phyloP scores from a whole-genome alignment of 2,329 filamentous ascomycete species.

The Sclerotinia nivalis region DNA sequence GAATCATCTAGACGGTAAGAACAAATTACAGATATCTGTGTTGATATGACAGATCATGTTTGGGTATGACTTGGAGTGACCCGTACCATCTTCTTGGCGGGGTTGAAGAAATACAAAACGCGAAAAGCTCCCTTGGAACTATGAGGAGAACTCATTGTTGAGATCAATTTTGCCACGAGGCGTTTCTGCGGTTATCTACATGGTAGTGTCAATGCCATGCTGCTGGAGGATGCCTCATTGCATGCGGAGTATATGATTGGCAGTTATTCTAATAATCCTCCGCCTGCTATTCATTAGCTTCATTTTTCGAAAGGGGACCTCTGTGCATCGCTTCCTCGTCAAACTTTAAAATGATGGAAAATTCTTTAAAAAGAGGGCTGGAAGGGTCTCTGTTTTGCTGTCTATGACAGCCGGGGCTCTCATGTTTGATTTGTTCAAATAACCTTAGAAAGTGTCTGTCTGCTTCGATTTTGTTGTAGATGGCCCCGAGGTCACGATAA shows the following conservation, averaged over 20 bases:
- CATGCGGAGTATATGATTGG: slow-evolving; percentile 20
- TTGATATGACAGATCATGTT: slow-evolving; percentile 19
- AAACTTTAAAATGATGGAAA: background rate
- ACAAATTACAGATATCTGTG: slow-evolving; percentile 11
- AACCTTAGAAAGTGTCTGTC: slow-evolving; percentile 10
- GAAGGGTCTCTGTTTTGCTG: background rate
- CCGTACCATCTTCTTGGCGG: slow-evolving; percentile 16
- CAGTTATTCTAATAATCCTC: slow-evolving; percentile 24
- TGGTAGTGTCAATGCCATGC: slow-evolving; percentile 23
- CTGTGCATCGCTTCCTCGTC: background rate
- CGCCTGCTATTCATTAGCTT: slow-evolving; percentile 29
- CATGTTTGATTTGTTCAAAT: slow-evolving; percentile 3
- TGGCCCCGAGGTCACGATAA: slow-evolving; percentile 23
- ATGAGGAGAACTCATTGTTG: slow-evolving; percentile 4
- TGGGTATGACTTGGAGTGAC: slow-evolving; percentile 21
- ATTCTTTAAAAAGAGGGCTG: background rate
- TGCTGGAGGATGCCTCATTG: slow-evolving; percentile 20
- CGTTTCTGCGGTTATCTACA: slow-evolving; percentile 32
- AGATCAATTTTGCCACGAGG: slow-evolving; percentile 33
- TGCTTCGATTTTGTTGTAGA: slow-evolving; percentile 10
- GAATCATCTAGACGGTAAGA: slow-evolving; percentile 20
- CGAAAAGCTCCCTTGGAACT: background rate
- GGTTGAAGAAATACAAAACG: slow-evolving; percentile 14
- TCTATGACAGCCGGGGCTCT: background rate
- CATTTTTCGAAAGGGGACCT: slow-evolving; percentile 23